Base-by-base conservation (phyloP, 1,139 yeast genomes). In the Blastobotrys persicus region DNA sequence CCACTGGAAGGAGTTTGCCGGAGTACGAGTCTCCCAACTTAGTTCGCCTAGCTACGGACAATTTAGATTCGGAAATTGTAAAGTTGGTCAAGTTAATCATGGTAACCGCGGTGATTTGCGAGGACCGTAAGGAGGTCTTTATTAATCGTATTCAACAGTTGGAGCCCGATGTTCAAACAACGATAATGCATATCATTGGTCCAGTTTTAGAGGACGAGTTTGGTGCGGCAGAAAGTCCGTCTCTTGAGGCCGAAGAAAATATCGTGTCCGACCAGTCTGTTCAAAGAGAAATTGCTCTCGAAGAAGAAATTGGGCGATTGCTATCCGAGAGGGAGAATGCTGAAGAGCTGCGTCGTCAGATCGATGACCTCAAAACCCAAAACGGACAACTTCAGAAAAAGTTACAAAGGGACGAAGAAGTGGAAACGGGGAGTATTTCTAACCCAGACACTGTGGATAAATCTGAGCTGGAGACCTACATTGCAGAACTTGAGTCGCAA, bases 271-370 rank as follows among this genome's bases (percentile, higher is more conserved):
- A 26, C 16, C n/a, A n/a, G n/a, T n/a, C 23, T 4, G 43, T 19
- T 14, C 43, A 40, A 11, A 33, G 56, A 18, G 58, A 54, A 46
- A 18, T 56, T 41, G 45, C 34, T 6, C 48, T 56, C n/a, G 59
- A 55, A 31, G 52, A 51, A 39, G 54, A 51, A 39, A 44, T 57
- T 12, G 53, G 57, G 2, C 39, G 52, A 40, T 34, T 55, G 26
- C 32, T 57, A 13, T 28, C 46, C 4, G 54, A 55, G 16, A 32
- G 42, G 16, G 53, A 53, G 17, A 41, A 17, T 17, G n/a, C 39
- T 28, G 42, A 42, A 31, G 35, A 39, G 28, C 20, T 45, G 18
- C n/a, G 45, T 33, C 9, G 19, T 7, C 41, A 31, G 19, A 20
- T 32, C 19, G 38, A 23, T 4, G 26, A 26, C 2, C 32, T 46